Base-by-base conservation (phyloP, 202 grass and related monocot species). In the Alloteropsis angusta region DNA sequence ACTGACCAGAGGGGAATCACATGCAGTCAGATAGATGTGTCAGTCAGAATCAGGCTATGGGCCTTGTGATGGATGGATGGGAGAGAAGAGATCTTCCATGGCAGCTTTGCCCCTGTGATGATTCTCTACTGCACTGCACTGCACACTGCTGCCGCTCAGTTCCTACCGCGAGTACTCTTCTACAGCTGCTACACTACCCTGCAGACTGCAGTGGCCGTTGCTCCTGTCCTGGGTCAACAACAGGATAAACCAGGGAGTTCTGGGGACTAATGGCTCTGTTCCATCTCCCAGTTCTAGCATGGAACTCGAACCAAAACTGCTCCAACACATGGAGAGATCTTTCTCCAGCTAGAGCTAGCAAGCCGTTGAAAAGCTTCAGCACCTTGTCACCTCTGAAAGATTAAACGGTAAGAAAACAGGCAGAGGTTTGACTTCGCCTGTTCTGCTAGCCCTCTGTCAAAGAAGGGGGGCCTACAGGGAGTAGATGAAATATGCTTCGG, bases 171-270 rank as follows among this genome's bases (percentile, higher is more conserved):
- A 45, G 54, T 18, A 28, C 44, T 17, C 67, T 38, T 3, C 35
- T 64, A 4, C 60, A 1, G 28, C 28, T 30, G 28, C 28, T 30
- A 30, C 28, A 30, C 21, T 60, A 34, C 15, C 14, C 25, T 32
- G 26, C 56, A 43, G 23, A 2, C 2, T 11, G 18, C 12, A 25
- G 26, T 22, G 4, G 45, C 43, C 1, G 36, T 32, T 18, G 7
- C 30, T n/a, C 47, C 38, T 60, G 21, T n/a, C 47, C 38, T 60
- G 21, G 73, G 85, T 87, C 79, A 87, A 77, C 64, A 86, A 28
- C 45, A 55, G 18, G 54, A 53, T 68, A 18, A 23, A 39, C 38
- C 60, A 52, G 63, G 57, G 57, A 60, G 34, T 35, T 35, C 34
- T 35, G 34, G 2, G n/a, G n/a, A n/a, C 48, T n/a, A 48, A 34